Conservation (phyloP, 2,329 filamentous ascomycete species). For the Beauveria varroae region DNA sequence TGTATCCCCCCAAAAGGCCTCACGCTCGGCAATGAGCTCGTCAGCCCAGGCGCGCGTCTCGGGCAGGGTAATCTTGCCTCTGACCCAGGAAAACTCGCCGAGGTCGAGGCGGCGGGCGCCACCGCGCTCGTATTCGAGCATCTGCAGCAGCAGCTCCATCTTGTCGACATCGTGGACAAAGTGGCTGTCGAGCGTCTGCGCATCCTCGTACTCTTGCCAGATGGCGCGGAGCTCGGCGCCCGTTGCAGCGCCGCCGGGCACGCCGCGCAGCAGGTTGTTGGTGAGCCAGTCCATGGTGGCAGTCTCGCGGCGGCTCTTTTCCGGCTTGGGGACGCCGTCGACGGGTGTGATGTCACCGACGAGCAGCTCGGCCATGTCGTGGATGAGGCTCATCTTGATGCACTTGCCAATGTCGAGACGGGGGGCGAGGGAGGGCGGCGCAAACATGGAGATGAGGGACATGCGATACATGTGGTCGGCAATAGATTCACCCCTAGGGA, state of each 20-base stretch:
- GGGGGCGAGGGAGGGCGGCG: constrained; percentile 63
- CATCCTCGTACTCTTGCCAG: constrained; percentile 95
- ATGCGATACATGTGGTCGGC: constrained; percentile 99
- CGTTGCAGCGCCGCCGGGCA: constrained; percentile 59
- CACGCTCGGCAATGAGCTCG: constrained; percentile 68
- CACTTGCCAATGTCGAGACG: constrained; percentile 73
- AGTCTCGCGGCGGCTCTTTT: constrained; percentile 83
- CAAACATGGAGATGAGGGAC: constrained; percentile 91
- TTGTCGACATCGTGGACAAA: constrained; percentile 98
- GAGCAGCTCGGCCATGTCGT: constrained; percentile 94
- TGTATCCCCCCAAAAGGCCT: constrained; percentile 59
- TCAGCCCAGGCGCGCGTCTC: constrained; percentile 77
- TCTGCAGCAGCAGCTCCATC: constrained; percentile 89
- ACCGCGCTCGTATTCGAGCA: constrained; percentile 88
- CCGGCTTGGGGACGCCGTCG: constrained; percentile 73
- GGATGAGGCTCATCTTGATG: constrained; percentile 90
- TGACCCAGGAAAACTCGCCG: constrained; percentile 79
- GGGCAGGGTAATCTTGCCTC: constrained; percentile 60
- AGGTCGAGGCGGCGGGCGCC: constrained; percentile 62
- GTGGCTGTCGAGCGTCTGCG: constrained; percentile 70
- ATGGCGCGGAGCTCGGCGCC: constrained; percentile 67
- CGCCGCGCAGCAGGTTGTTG: constrained; percentile 60
- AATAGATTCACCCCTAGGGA: constrained; percentile 71
- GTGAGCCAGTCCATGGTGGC: constrained; percentile 91
- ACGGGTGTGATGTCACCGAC: constrained; percentile 96